Base-by-base conservation (phyloP, 1,139 yeast species). In the Candida labiduridarum region DNA sequence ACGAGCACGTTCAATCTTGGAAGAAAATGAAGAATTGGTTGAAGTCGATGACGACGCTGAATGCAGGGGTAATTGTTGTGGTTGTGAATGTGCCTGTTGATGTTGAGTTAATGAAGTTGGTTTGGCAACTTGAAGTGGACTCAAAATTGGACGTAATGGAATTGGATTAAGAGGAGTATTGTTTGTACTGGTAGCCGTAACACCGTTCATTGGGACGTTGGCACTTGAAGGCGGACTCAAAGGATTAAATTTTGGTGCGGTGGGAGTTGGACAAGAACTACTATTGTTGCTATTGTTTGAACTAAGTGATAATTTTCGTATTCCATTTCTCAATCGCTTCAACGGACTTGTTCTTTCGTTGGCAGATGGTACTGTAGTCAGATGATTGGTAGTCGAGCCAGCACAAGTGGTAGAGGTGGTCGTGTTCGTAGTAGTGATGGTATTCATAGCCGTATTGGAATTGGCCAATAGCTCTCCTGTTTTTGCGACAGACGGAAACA, bases 291-390 rank as follows among this genome's bases (percentile, higher is more conserved):
- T 49, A 18, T 46, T 47, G 38, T 41, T 44, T 8, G 49, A 59
- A 51, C 33, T 61, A 53, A 70, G 58, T 16, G 72, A 67, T 43
- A 71, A 59, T 58, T 69, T 69, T 46, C 74, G 58, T 31, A 71
- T 68, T 2, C 75, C 74, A 34, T 71, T 72, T 49, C 71, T 74
- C 45, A 76, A 60, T 44, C 72, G 59, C 31, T 54, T 55, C 41
- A 56, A 52, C 1, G 59, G 59, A 41, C 51, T 47, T 1, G 52
- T 45, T 22, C 49, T 50, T 42, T 52, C 55, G 22, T 41, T 45
- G 39, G 53, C 57, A 34, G 59, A 44, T 36, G 59, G 56, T 30
- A 49, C 33, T 2, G 47, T 10, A 9, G 29, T 41, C 14, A 44
- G 9, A 25, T 18, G 39, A 12, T 9, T 44, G 12, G 31, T 36